Percentiles rank a stretch among this genome's conserved stretches.
These are phyloP conservation scores for Acanthochlamys bracteata DNA, from an alignment of 106 monocot species.

Conservation along the genomic window DNA sequence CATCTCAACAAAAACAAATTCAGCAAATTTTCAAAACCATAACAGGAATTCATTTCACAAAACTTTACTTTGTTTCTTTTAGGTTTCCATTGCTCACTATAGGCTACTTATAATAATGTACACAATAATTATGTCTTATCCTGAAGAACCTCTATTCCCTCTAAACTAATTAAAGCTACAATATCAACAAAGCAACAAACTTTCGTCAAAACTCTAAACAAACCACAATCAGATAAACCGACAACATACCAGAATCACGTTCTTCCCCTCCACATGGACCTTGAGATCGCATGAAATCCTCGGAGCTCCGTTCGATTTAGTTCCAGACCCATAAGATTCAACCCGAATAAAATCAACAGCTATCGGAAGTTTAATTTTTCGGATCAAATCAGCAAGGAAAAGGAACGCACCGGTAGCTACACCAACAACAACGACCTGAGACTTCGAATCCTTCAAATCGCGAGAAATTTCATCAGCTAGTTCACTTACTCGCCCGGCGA, in stretches of 20 bases:
- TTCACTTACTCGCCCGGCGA: conserved; percentile 52
- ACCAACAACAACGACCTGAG: conserved; percentile 43
- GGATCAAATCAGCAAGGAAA: conserved; percentile 75
- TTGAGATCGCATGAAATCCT: conserved; percentile 68
- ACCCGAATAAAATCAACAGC: conserved; percentile 67
- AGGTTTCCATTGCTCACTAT: no score
- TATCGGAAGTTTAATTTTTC: conserved; percentile 43
- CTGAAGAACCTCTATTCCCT: no score
- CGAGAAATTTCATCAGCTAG: conserved; percentile 41
- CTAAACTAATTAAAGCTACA: no score
- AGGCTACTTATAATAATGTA: no score
- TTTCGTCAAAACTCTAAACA: no score
- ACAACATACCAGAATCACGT: conserved; percentile 61
- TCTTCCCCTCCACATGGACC: conserved; percentile 72
- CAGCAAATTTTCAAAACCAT: no score
- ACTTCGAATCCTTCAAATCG: conserved; percentile 21
- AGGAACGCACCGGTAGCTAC: conserved; percentile 86
- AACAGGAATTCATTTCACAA: no score
- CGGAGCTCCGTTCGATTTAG: conserved; percentile 47
- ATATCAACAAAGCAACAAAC: no score
- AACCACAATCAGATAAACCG: no score
- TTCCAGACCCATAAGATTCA: conserved; percentile 81
- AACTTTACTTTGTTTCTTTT: no score
- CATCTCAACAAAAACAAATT: no score
- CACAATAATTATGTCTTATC: no score